phyloP scores from a whole-genome alignment of 2,329 filamentous ascomycete genomes.

The Aspergillus fructus region DNA sequence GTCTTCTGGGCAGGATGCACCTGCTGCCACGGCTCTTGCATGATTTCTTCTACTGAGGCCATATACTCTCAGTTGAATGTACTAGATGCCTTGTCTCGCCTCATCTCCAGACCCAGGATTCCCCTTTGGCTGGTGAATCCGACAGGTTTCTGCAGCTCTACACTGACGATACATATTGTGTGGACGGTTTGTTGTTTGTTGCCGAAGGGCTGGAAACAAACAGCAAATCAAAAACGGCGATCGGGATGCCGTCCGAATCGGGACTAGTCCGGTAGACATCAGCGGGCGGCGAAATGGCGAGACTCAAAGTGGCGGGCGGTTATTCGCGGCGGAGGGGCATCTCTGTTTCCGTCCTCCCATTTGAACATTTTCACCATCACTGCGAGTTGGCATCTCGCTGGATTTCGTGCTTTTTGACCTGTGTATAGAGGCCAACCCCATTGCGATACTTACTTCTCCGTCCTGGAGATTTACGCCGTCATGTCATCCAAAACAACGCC shows the following conservation, averaged over 20 bases:
- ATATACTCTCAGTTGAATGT: too few species aligned
- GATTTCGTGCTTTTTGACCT: too few species aligned
- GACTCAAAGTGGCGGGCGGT: slow-evolving; percentile 3
- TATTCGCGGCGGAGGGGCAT: slow-evolving; percentile 3
- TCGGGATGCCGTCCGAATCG: neutral
- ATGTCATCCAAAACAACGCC: slow-evolving; percentile 53
- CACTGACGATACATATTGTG: too few species aligned
- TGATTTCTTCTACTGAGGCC: neutral
- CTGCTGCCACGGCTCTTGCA: neutral
- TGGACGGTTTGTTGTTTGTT: too few species aligned
- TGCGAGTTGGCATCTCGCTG: too few species aligned
- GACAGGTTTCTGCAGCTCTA: too few species aligned
- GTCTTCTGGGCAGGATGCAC: neutral
- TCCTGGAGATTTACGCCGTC: slow-evolving; percentile 3
- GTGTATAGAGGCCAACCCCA: neutral
- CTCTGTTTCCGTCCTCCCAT: neutral
- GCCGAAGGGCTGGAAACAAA: neutral
- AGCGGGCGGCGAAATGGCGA: slow-evolving; percentile 1
- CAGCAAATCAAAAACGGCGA: neutral
- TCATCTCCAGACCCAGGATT: too few species aligned
- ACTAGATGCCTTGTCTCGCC: too few species aligned
- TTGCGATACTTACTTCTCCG: too few species aligned
- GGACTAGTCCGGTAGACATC: slow-evolving; percentile 7
- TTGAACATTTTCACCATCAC: neutral
- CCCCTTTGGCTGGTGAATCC: too few species aligned